These are phyloP conservation scores for Fusarium sp. DNA, from an alignment of 2,329 filamentous ascomycete species.

Conservation along the genomic window DNA sequence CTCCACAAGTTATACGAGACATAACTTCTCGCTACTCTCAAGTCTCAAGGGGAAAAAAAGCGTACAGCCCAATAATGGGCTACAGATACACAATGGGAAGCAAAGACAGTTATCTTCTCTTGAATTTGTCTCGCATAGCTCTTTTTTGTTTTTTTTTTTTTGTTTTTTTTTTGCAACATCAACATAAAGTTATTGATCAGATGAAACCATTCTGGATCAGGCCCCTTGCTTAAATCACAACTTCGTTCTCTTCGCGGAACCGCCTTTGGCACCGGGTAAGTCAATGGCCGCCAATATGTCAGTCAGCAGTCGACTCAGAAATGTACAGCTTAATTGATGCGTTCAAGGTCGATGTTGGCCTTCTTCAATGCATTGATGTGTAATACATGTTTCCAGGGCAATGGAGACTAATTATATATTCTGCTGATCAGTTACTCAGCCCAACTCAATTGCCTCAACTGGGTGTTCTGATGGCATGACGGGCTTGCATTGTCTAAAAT, in stretches of 20 bases:
- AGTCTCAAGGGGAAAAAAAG: not conserved
- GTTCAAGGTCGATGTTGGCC: slow-evolving; percentile 3
- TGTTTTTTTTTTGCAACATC: slow-evolving; percentile 13
- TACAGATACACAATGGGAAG: not conserved
- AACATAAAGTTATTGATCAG: slow-evolving; percentile 7
- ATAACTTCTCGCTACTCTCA: not conserved
- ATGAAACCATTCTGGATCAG: slow-evolving; percentile 32
- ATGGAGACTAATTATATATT: not conserved
- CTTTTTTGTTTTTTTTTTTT: too few species aligned
- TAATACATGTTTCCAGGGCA: not conserved
- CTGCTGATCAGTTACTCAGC: not conserved
- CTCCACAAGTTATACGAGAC: not conserved
- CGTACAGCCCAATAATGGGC: not conserved
- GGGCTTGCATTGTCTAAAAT: slow-evolving; percentile 13
- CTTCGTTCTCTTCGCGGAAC: slow-evolving; percentile 19
- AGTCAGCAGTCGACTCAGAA: slow-evolving; percentile 28
- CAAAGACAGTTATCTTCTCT: not conserved
- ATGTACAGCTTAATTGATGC: not conserved
- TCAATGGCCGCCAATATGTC: slow-evolving; percentile 28
- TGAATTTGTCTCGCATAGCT: not conserved
- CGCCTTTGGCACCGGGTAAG: slow-evolving; percentile 16
- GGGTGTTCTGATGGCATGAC: not conserved
- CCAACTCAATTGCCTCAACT: not conserved
- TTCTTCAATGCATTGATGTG: slow-evolving; percentile 10
- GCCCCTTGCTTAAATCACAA: slow-evolving; percentile 28